phyloP scores from a whole-genome alignment of 2,329 filamentous ascomycete species.

The Colletotrichum falcatum region DNA sequence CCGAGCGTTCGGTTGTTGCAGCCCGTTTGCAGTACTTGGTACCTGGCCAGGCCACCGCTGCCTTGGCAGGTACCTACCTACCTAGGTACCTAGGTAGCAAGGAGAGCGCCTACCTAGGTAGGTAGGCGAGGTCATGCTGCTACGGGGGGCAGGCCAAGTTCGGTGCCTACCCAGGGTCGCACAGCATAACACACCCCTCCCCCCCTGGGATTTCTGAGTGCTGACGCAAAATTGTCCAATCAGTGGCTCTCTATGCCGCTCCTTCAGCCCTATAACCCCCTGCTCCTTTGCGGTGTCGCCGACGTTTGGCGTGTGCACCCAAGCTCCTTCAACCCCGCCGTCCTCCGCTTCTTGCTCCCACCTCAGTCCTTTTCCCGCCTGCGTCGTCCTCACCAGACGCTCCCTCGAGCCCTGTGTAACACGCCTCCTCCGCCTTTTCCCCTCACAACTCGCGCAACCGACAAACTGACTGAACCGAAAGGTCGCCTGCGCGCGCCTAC shows the following conservation, averaged over 20 bases:
- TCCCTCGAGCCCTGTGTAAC: conserved; percentile 17
- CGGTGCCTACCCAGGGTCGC: no score
- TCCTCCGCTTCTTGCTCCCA: conserved; percentile 17
- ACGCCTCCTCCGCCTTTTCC: conserved; percentile 17
- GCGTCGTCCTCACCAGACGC: not conserved
- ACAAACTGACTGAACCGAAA: no score
- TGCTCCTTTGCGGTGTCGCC: conserved; percentile 30
- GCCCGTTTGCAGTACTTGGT: not conserved
- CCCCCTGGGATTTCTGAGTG: not conserved
- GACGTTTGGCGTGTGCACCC: conserved; percentile 36
- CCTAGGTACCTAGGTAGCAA: not conserved
- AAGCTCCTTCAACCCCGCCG: conserved; percentile 9
- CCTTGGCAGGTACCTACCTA: no score
- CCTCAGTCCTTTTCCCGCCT: conserved; percentile 4
- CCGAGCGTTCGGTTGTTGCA: not conserved
- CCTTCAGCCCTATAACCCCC: conserved; percentile 34
- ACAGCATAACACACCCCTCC: conserved; percentile 1
- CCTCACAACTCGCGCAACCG: not conserved
- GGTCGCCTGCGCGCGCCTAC: conserved; percentile 14
- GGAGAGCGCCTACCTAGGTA: not conserved
- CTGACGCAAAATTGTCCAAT: conserved; percentile 11
- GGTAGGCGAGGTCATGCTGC: not conserved
- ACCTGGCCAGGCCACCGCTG: not conserved
- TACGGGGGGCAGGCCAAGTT: conserved; percentile 8
- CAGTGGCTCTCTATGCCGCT: not conserved